Percentiles rank a stretch among this genome's conserved stretches.
Conservation (phyloP, 2,329 filamentous ascomycete species). For the Talaromyces sp. region DNA sequence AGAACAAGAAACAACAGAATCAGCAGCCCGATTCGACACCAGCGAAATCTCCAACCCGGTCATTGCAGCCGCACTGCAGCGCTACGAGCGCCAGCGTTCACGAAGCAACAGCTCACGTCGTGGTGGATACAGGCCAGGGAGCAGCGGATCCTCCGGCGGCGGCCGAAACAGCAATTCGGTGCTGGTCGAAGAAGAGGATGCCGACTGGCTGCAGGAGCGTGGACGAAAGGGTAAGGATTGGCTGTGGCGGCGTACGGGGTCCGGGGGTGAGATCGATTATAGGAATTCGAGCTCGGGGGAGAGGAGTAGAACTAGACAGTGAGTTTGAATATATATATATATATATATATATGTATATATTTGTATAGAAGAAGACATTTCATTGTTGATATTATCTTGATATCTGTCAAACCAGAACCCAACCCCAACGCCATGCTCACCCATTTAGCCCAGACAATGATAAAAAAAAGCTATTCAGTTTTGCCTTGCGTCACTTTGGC, state of each 20-base stretch:
- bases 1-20: not conserved
- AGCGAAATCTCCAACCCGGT: conserved; percentile 1
- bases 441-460: not conserved
- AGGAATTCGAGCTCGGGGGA: not conserved
- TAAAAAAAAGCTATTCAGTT: conserved; percentile 23
- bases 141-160: conserved; percentile 16
- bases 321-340: not conserved
- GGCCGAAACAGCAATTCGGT: conserved; percentile 6
- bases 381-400: not conserved
- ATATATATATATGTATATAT: too few species aligned
- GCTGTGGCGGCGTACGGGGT: conserved; percentile 9
- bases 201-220: conserved; percentile 17
- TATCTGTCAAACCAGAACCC: not conserved
- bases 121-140: not conserved
- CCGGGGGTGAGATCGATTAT: not conserved
- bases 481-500: conserved; percentile 62
- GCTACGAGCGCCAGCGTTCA: not conserved
- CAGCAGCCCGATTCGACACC: not conserved
- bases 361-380: not conserved
- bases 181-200: conserved; percentile 21
- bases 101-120: not conserved
- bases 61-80: conserved; percentile 3
- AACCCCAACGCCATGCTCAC: not conserved
- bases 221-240: conserved; percentile 17
- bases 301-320: not conserved